phyloP scores from a whole-genome alignment of 495 filamentous ascomycete genomes.

The Tuber borchii region DNA sequence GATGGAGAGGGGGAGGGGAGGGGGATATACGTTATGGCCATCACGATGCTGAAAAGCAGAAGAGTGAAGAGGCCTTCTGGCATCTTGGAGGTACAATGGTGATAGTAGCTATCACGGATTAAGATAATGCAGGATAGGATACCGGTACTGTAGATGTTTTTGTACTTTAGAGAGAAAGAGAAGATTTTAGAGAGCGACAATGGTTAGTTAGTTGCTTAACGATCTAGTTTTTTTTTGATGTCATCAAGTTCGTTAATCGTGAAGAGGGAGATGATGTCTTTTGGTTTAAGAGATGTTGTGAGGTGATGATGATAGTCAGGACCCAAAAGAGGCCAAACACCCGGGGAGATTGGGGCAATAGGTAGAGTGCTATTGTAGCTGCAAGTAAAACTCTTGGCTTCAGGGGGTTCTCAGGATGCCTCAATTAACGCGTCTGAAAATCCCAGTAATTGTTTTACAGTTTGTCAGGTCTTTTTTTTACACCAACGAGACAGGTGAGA shows the following conservation, averaged over 20 bases:
- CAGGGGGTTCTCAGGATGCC: neutral
- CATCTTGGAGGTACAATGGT: slow-evolving; percentile 16
- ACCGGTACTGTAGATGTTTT: neutral
- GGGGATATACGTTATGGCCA: slow-evolving; percentile 79
- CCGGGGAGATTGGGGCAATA: neutral
- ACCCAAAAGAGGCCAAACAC: neutral
- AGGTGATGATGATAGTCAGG: neutral
- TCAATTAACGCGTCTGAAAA: neutral
- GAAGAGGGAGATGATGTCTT: neutral
- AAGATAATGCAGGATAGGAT: neutral
- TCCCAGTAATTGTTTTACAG: neutral
- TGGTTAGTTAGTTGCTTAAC: neutral
- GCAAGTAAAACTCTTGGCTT: neutral
- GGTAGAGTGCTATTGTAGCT: neutral
- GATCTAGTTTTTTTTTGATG: neutral
- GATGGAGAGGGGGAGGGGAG: neutral
- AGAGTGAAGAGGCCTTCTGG: slow-evolving; percentile 75
- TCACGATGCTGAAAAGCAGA: slow-evolving; percentile 77
- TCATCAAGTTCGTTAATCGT: neutral
- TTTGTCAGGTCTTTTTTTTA: neutral
- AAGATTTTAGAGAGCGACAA: neutral
- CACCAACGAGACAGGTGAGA: neutral
- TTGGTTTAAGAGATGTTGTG: neutral
- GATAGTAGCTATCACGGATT: neutral
- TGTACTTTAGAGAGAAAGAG: neutral